Conservation (phyloP, 2,329 filamentous ascomycete species). For the Leptoxyphium fumago region DNA sequence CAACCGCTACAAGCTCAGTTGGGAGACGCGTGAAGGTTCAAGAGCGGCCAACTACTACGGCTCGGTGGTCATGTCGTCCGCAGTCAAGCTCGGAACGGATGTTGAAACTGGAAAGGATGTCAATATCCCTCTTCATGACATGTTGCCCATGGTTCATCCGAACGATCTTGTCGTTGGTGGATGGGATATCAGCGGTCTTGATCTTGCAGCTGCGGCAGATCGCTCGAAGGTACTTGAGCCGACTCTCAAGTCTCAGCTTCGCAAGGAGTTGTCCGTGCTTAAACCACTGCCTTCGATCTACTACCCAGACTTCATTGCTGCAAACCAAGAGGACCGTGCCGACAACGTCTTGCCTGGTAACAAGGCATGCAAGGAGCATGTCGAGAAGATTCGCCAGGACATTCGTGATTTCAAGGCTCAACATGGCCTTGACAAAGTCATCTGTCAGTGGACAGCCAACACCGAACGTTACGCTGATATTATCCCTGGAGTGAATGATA, state of each 20-base stretch:
- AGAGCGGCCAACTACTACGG: constrained; percentile 93
- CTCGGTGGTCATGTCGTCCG: constrained; percentile 92
- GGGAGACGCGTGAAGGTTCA: constrained; percentile 86
- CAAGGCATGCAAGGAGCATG: constrained; percentile 75
- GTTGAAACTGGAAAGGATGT: constrained; percentile 72
- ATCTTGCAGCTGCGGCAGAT: constrained; percentile 86
- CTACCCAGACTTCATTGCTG: constrained; percentile 98
- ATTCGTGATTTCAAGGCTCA: constrained; percentile 84
- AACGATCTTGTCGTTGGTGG: constrained; percentile 91
- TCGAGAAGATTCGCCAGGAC: constrained; percentile 84
- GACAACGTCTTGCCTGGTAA: constrained; percentile 75
- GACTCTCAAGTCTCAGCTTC: constrained; percentile 75
- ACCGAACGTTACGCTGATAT: constrained; percentile 93
- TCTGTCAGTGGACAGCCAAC: constrained; percentile 97
- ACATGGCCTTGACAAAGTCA: constrained; percentile 82
- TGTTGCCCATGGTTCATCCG: constrained; percentile 93
- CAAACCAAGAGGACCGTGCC: constrained; percentile 92
- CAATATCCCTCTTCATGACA: constrained; percentile 88
- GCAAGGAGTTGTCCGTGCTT: constrained; percentile 85
- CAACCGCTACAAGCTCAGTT: constrained; percentile 71
- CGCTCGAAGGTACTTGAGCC: constrained; percentile 90
- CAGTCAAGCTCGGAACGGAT: constrained; percentile 88
- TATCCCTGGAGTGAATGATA: constrained; percentile 82
- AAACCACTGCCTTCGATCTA: constrained; percentile 88
- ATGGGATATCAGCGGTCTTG: constrained; percentile 92